phyloP scores from a whole-genome alignment of 169 alveolate species.

The Cytauxzoon felis region DNA sequence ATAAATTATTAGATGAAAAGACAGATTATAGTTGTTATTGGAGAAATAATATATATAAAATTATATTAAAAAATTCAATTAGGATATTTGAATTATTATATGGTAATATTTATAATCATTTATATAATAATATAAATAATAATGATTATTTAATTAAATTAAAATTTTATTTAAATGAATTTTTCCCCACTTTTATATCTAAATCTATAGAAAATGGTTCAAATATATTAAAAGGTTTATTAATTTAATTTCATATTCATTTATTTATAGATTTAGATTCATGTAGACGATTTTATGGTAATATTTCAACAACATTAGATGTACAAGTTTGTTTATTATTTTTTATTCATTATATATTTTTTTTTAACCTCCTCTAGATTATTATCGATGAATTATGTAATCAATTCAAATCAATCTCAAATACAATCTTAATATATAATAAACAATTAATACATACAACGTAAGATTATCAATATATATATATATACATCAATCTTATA shows the following conservation, averaged over 20 bases:
- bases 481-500: background rate
- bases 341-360: background rate
- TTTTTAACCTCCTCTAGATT: no score
- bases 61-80: constrained; percentile 34
- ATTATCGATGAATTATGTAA: constrained; percentile 36
- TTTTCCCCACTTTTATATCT: constrained; percentile 36
- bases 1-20: constrained; percentile 13
- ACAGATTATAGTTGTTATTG: constrained; percentile 54
- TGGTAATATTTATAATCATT: constrained; percentile 22
- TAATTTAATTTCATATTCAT: background rate
- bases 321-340: constrained; percentile 45
- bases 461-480: background rate
- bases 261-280: constrained; percentile 18
- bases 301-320: constrained; percentile 27
- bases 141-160: constrained; percentile 21
- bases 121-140: background rate
- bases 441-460: constrained; percentile 38
- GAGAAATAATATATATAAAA: constrained; percentile 36
- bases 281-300: background rate
- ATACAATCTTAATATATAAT: constrained; percentile 27
- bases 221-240: constrained; percentile 34
- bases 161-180: constrained; percentile 14
- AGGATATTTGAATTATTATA: constrained; percentile 40
- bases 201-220: constrained; percentile 15
- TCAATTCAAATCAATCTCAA: constrained; percentile 25